Conservation (phyloP, 192 early-diverging fungal genomes). For the Podila epigama region DNA sequence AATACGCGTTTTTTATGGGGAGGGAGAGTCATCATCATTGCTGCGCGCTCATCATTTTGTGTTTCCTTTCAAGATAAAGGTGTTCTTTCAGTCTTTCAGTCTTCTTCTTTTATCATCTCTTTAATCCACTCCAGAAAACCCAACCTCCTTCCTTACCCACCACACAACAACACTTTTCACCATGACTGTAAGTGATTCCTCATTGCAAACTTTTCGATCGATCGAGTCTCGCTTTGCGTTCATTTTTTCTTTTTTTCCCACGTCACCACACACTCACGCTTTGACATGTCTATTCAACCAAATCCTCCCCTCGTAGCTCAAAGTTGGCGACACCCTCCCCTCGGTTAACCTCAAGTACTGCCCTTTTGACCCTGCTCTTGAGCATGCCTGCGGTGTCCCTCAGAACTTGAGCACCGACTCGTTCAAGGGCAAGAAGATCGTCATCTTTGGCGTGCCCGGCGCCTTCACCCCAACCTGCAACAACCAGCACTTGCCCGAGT, state of each 20-base stretch:
- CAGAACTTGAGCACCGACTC: slow-evolving; percentile 51
- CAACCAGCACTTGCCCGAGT: slow-evolving; percentile 62
- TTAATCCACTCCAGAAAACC: neutral
- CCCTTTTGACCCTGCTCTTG: slow-evolving; percentile 35
- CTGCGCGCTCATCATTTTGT: too few relatives aligned
- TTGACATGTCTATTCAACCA: neutral
- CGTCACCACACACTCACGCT: neutral
- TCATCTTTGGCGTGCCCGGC: slow-evolving; percentile 74
- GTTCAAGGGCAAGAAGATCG: slow-evolving; percentile 67
- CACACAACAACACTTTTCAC: too few relatives aligned
- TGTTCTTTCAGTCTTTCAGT: too few relatives aligned
- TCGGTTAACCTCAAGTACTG: slow-evolving; percentile 40
- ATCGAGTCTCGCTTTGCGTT: too few relatives aligned
- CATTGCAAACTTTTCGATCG: too few relatives aligned
- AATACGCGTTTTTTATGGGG: too few relatives aligned
- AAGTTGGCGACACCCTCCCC: slow-evolving; percentile 46
- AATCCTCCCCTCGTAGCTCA: too few relatives aligned
- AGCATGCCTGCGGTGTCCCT: slow-evolving; percentile 41
- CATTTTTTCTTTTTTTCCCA: neutral
- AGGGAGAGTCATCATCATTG: too few relatives aligned
- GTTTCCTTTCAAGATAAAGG: too few relatives aligned
- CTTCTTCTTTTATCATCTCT: neutral
- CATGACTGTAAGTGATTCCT: neutral
- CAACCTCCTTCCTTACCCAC: too few relatives aligned
- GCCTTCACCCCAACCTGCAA: slow-evolving; percentile 73